phyloP scores from a whole-genome alignment of 2,329 filamentous ascomycete genomes.

The Cladophialophora immunda region DNA sequence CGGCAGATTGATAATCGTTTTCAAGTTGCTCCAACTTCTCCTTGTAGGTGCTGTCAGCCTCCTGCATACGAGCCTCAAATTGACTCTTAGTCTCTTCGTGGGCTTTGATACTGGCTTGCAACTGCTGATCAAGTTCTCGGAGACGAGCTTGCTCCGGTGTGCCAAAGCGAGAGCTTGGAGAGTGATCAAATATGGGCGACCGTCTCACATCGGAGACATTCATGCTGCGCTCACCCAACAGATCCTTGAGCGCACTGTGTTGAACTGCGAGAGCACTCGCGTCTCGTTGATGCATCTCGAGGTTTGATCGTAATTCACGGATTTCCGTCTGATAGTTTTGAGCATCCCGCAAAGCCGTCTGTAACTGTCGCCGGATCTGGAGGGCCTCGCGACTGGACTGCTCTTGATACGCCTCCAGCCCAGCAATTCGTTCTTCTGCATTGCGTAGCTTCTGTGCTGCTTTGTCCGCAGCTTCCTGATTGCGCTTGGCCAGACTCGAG shows the following conservation, averaged over 20 bases:
- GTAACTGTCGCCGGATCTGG: constrained; percentile 86
- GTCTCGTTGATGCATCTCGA: constrained; percentile 88
- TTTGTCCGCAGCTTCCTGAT: constrained; percentile 85
- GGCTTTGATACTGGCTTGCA: constrained; percentile 76
- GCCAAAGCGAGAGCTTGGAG: constrained; percentile 76
- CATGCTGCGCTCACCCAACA: constrained; percentile 87
- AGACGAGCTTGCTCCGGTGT: constrained; percentile 81
- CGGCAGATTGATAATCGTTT: constrained; percentile 96
- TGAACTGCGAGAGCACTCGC: constrained; percentile 93
- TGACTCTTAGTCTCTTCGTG: constrained; percentile 85
- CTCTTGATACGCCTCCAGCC: constrained; percentile 95
- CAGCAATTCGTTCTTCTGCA: constrained; percentile 95
- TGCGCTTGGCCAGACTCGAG: constrained; percentile 82
- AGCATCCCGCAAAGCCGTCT: constrained; percentile 81
- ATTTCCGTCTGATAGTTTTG: constrained; percentile 83
- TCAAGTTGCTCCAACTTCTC: constrained; percentile 94
- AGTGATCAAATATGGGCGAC: constrained; percentile 72
- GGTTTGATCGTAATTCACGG: constrained; percentile 79
- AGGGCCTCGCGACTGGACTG: constrained; percentile 94
- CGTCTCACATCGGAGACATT: constrained; percentile 77
- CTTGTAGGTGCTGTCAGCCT: constrained; percentile 87
- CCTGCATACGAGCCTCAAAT: constrained; percentile 81
- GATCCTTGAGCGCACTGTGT: constrained; percentile 90
- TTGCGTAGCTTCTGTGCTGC: constrained; percentile 89
- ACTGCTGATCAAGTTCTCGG: constrained; percentile 86